These are phyloP conservation scores for Fusarium equiseti DNA, from an alignment of 2,329 filamentous ascomycete genomes.

Conservation along the genomic window DNA sequence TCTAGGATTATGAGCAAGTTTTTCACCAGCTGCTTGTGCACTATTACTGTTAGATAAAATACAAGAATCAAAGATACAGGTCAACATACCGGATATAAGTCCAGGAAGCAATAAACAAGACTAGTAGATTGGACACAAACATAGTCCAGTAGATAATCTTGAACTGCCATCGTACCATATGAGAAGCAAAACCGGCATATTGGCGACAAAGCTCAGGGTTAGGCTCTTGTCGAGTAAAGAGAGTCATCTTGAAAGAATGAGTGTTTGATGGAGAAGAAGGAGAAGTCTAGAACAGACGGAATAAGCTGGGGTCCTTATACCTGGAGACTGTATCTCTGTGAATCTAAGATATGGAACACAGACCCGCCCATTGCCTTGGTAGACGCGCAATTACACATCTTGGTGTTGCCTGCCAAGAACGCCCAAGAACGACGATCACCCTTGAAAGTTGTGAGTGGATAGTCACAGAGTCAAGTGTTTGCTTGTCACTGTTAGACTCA, in stretches of 20 bases:
- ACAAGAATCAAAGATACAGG: not conserved
- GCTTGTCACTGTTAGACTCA: slow-evolving; percentile 5
- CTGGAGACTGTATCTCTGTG: not conserved
- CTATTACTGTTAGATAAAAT: slow-evolving; percentile 37
- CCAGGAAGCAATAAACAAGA: slow-evolving; percentile 60
- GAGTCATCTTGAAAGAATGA: slow-evolving; percentile 28
- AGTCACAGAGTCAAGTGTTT: not conserved
- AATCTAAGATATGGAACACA: slow-evolving; percentile 33
- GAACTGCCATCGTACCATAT: slow-evolving; percentile 58
- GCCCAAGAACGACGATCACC: slow-evolving; percentile 42
- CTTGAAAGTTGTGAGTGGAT: slow-evolving; percentile 30
- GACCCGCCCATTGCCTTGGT: slow-evolving; percentile 36
- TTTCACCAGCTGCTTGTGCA: slow-evolving; percentile 55
- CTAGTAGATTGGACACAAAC: slow-evolving; percentile 58
- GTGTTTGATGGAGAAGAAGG: not conserved
- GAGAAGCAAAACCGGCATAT: slow-evolving; percentile 60
- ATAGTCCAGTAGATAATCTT: slow-evolving; percentile 61
- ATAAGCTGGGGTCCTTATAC: slow-evolving; percentile 33
- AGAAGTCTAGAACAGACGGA: not conserved
- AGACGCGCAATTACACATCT: slow-evolving; percentile 44
- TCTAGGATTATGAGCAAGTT: slow-evolving; percentile 48
- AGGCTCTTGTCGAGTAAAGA: slow-evolving; percentile 33
- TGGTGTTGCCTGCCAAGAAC: slow-evolving; percentile 42
- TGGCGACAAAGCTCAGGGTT: slow-evolving; percentile 50
- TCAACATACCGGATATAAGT: slow-evolving; percentile 55